Conservation (phyloP, 1,139 yeast species). For the Suhomyces coccinellae region DNA sequence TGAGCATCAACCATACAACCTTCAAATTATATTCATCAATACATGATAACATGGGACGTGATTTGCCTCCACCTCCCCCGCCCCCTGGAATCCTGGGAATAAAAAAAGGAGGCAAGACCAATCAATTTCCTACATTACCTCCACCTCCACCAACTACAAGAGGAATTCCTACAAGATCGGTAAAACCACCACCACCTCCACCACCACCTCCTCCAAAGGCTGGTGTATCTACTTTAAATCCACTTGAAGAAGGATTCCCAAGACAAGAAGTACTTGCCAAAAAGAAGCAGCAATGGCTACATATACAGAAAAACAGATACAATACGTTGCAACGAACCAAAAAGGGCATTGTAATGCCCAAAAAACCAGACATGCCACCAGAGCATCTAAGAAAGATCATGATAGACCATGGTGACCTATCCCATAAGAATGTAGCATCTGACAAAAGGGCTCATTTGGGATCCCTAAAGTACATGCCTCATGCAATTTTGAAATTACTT, state of each 20-base stretch:
- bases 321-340: constrained; percentile 16
- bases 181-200: constrained; percentile 20
- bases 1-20: not conserved
- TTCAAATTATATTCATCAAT: not conserved
- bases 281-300: constrained; percentile 65
- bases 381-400: constrained; percentile 88
- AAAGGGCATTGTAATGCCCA: constrained; percentile 52
- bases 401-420: constrained; percentile 81
- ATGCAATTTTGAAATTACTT: constrained; percentile 81
- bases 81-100: constrained; percentile 22
- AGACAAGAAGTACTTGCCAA: constrained; percentile 38
- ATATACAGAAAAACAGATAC: constrained; percentile 51
- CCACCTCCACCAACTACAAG: constrained; percentile 14
- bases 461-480: constrained; percentile 92
- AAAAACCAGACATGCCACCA: constrained; percentile 87
- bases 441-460: constrained; percentile 90
- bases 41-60: constrained; percentile 23
- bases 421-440: constrained; percentile 75
- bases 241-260: not conserved
- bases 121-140: not conserved
- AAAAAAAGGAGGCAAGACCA: not conserved
- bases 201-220: constrained; percentile 18
- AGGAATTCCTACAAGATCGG: constrained; percentile 12
- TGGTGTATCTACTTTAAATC: not conserved
- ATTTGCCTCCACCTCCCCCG: constrained; percentile 35